Evolutionary conservation across 1,284 basidiomycete species (phyloP).

Genomic region (Malassezia sp.): DNA sequence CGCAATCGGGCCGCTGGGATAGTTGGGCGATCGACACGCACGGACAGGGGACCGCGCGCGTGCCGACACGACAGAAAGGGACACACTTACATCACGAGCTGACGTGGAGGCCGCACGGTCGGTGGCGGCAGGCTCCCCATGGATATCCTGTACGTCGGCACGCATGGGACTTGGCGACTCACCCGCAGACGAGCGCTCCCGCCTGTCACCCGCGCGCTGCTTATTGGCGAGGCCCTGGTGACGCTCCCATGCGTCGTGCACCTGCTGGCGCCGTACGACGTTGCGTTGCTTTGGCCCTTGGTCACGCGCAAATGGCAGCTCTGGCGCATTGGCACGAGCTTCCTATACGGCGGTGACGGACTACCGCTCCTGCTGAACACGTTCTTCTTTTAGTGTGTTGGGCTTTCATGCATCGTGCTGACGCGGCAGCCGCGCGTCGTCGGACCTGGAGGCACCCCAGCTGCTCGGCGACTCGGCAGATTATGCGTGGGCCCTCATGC

Average conservation of each 20-base stretch:
- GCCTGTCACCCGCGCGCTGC: conserved; percentile 66
- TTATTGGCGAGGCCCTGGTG: conserved; percentile 56
- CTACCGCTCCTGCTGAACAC: conserved; percentile 34
- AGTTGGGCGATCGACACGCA: too few relatives aligned
- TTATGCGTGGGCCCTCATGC: conserved; percentile 31
- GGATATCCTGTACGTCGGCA: conserved; percentile 10
- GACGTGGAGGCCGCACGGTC: too few relatives aligned
- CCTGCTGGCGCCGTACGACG: conserved; percentile 53
- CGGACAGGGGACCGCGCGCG: too few relatives aligned
- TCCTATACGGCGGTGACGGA: conserved; percentile 57
- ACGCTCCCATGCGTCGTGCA: conserved; percentile 57
- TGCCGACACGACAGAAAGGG: background rate
- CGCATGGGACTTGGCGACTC: background rate
- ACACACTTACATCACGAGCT: too few relatives aligned
- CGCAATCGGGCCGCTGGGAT: too few relatives aligned
- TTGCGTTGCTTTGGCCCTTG: conserved; percentile 55
- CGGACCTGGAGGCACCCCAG: conserved; percentile 28
- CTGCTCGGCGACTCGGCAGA: conserved; percentile 31
- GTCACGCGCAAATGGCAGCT: conserved; percentile 54
- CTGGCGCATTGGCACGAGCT: conserved; percentile 65
- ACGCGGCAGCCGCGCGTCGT: conserved; percentile 19
- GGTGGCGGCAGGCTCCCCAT: too few relatives aligned
- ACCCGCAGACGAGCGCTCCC: conserved; percentile 56
- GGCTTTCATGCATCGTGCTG: background rate
- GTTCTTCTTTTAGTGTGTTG: conserved; percentile 26